phyloP scores from a whole-genome alignment of 2,329 filamentous ascomycete species.

The Dichotomopilus funicola region DNA sequence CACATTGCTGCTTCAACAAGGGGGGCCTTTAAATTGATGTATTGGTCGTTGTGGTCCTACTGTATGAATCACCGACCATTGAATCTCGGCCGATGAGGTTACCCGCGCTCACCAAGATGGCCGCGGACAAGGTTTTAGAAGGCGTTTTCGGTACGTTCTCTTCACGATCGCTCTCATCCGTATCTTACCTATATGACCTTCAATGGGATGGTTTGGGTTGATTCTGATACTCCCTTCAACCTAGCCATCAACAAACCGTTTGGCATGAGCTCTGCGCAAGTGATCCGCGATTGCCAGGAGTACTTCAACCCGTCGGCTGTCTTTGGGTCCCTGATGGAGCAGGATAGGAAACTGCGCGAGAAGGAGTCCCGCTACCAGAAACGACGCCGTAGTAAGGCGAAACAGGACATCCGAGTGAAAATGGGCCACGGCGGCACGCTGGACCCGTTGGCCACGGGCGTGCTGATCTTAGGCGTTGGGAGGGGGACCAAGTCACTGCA shows the following conservation, averaged over 20 bases:
- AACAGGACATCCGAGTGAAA: slow-evolving; percentile 67
- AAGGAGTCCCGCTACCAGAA: slow-evolving; percentile 54
- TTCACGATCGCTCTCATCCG: not conserved
- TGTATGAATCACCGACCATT: not conserved
- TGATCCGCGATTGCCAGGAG: slow-evolving; percentile 78
- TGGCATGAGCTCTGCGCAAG: slow-evolving; percentile 80
- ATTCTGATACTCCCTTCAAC: not conserved
- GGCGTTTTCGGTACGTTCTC: slow-evolving; percentile 7
- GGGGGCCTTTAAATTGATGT: not conserved
- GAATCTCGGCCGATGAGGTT: slow-evolving; percentile 23
- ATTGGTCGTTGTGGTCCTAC: not conserved
- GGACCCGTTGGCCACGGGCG: slow-evolving; percentile 87
- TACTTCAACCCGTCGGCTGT: slow-evolving; percentile 74
- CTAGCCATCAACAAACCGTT: slow-evolving; percentile 88
- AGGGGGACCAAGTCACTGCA: slow-evolving; percentile 77
- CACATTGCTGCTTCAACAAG: not conserved
- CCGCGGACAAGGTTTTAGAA: slow-evolving; percentile 46
- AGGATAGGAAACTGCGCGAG: slow-evolving; percentile 50
- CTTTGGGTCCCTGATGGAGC: slow-evolving; percentile 71
- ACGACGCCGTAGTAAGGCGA: slow-evolving; percentile 50
- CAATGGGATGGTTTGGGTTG: not conserved
- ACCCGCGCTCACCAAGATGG: slow-evolving; percentile 40
- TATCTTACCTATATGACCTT: not conserved
- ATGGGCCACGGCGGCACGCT: slow-evolving; percentile 94
- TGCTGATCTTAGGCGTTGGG: slow-evolving; percentile 83